A percentile compares a stretch with the other conserved stretches of the same genome.
These are phyloP conservation scores for Shiraia bambusicola DNA, from an alignment of 2,329 filamentous ascomycete genomes.

Conservation along the genomic window DNA sequence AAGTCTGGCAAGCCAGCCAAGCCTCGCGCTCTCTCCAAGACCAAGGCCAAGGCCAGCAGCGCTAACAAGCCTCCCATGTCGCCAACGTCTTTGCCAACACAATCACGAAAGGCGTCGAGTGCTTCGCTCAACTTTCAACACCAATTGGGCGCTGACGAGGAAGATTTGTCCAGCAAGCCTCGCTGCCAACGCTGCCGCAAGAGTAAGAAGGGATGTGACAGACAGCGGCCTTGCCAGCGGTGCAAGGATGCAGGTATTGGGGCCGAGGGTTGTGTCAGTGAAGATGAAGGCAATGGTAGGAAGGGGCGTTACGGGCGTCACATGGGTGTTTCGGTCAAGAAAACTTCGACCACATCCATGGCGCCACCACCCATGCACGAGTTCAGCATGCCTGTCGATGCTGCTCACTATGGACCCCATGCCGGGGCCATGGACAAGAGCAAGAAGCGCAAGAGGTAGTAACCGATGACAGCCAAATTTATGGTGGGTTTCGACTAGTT, in stretches of 20 bases:
- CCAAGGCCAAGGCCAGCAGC: constrained; percentile 50
- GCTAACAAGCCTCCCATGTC: constrained; percentile 52
- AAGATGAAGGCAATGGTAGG: constrained; percentile 95
- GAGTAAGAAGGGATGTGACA: constrained; percentile 98
- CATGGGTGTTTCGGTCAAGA: constrained; percentile 69
- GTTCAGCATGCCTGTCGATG: constrained; percentile 26
- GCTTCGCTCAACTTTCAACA: constrained; percentile 67
- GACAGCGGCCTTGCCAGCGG: constrained; percentile 89
- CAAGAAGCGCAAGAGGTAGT: constrained; percentile 69
- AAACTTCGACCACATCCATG: constrained; percentile 42
- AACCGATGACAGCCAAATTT: background rate
- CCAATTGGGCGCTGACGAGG: constrained; percentile 69
- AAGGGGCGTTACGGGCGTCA: constrained; percentile 84
- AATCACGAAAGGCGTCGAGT: constrained; percentile 73
- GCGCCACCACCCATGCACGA: constrained; percentile 40
- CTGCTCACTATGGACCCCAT: constrained; percentile 14
- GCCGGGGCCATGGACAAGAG: constrained; percentile 54
- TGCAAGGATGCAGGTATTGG: constrained; percentile 96
- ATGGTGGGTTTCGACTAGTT: background rate
- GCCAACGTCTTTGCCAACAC: constrained; percentile 64
- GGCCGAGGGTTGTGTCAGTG: constrained; percentile 91
- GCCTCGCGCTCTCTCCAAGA: constrained; percentile 51
- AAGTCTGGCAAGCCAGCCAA: constrained; percentile 46
- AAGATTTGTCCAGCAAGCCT: constrained; percentile 91
- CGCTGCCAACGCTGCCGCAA: constrained; percentile 98